Evolutionary conservation across 345 rosid genomes (phyloP), one percentile per base, ranked within the genome.

Genomic region (Barbarea vulgaris): DNA sequence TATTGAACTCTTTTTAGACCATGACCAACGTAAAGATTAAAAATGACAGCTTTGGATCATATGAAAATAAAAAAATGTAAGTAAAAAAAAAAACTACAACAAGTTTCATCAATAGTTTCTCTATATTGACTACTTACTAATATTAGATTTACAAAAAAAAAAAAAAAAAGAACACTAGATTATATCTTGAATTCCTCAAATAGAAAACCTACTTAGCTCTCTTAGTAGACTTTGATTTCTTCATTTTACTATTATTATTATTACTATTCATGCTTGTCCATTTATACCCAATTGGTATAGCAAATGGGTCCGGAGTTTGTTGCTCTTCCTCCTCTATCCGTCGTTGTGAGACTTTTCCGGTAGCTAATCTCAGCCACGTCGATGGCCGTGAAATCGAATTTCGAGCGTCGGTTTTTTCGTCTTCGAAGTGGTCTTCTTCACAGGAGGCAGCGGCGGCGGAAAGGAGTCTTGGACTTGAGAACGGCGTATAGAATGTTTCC

Each of bases 401-500:
- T 0, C 75, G 75, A 4, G 65, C 51, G 0, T 82, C 81, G 0
- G 89, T 69, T 59, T 82, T 79, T 1, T 79, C 89, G 7, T 81
- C 85, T 3, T 85, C 87, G 1, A 76, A 47, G 53, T 47, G 79
- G 46, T 76, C 69, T 41, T 69, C 78, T 42, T 41, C 67, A 21
- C 6, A 8, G 5, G 15, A 27, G 18, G 64, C 75, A 24, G 74
- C 75, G 24, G 74, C 68, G 10, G 46, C 28, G 2, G 37, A 34
- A 54, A 87, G 78, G 39, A 70, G 79, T 17, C 89, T 80, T 1
- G 99, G 99, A 41, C 99, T 95, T 3, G 99, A 93, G 30, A 90
- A 77, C 8, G 99, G 99, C 8, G 99, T 95, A 87, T 79, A 95
- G 84, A 92, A 95, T 42, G 85, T 84, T 11, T 95, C 99, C 1